Conservation (phyloP, 2,329 filamentous ascomycete genomes). For the Apiospora aurea region DNA sequence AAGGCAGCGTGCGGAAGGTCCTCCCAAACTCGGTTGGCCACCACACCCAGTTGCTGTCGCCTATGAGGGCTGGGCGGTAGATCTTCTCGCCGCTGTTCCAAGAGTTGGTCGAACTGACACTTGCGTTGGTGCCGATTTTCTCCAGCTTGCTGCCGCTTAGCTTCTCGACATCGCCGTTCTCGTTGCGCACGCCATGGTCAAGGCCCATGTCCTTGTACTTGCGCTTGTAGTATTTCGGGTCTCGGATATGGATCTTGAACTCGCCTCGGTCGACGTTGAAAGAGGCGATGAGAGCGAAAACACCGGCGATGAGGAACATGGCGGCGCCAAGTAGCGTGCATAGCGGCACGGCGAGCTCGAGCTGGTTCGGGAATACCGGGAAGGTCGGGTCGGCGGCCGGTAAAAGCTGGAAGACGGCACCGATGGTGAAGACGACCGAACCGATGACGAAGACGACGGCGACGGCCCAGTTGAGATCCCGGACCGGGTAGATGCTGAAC, state of each 20-base stretch:
- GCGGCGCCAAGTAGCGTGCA: constrained; percentile 24
- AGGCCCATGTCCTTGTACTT: constrained; percentile 20
- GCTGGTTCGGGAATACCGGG: constrained; percentile 11
- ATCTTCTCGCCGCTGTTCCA: constrained; percentile 25
- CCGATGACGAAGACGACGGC: constrained; percentile 35
- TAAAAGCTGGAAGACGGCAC: constrained; percentile 25
- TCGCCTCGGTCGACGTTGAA: constrained; percentile 27
- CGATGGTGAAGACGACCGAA: constrained; percentile 27
- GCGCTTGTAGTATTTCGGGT: constrained; percentile 13
- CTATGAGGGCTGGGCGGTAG: constrained; percentile 26
- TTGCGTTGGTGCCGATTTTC: not conserved
- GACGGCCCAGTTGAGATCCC: constrained; percentile 30
- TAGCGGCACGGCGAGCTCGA: constrained; percentile 21
- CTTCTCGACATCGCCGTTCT: constrained; percentile 20
- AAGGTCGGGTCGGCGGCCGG: constrained; percentile 9
- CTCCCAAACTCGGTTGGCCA: constrained; percentile 3
- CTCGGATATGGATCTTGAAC: constrained; percentile 20
- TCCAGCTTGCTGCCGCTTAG: not conserved
- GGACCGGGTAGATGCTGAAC: constrained; percentile 31
- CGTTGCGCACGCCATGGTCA: constrained; percentile 18
- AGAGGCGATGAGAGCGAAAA: constrained; percentile 22
- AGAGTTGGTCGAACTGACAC: constrained; percentile 2
- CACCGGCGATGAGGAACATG: constrained; percentile 25
- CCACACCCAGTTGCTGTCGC: constrained; percentile 27
- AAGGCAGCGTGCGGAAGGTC: constrained; percentile 15